Percentiles rank a stretch among this genome's conserved stretches.
Evolutionary conservation across 495 filamentous ascomycete genomes (phyloP).

Genomic region (Hyaloscypha hepaticicola): DNA sequence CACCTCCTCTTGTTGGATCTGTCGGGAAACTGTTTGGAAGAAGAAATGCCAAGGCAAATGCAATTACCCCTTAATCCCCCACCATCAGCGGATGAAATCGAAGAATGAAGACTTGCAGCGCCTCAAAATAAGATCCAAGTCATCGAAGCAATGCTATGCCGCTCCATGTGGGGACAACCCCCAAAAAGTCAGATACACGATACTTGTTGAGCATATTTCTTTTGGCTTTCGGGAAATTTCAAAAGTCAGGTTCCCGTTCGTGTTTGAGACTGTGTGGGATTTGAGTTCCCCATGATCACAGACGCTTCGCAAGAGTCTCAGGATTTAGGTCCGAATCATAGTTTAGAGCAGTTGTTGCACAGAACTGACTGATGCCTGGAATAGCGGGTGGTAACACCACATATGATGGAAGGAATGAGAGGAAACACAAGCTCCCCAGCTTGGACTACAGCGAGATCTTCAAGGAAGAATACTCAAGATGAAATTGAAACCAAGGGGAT

Average conservation of each 20-base stretch:
- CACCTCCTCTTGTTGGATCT: too few relatives aligned
- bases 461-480: too few relatives aligned
- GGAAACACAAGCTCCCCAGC: background rate
- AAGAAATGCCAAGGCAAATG: background rate
- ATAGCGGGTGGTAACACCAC: background rate
- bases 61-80: background rate
- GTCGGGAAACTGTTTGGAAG: background rate
- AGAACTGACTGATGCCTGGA: background rate
- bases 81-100: background rate
- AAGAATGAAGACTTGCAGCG: too few relatives aligned
- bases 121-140: too few relatives aligned
- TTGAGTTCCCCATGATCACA: background rate
- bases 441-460: background rate
- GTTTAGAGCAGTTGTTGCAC: background rate
- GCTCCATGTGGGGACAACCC: background rate
- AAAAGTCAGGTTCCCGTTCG: background rate
- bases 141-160: background rate
- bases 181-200: background rate
- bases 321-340: background rate
- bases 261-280: background rate
- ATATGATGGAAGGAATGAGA: background rate
- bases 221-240: background rate
- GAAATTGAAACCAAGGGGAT: too few relatives aligned
- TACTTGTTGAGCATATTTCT: background rate
- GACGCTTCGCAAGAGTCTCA: background rate